Evolutionary conservation across 225 moss, liverwort and hornwort genomes (phyloP), one percentile per base, ranked within the genome.

Genomic region (Bryum argenteum): DNA sequence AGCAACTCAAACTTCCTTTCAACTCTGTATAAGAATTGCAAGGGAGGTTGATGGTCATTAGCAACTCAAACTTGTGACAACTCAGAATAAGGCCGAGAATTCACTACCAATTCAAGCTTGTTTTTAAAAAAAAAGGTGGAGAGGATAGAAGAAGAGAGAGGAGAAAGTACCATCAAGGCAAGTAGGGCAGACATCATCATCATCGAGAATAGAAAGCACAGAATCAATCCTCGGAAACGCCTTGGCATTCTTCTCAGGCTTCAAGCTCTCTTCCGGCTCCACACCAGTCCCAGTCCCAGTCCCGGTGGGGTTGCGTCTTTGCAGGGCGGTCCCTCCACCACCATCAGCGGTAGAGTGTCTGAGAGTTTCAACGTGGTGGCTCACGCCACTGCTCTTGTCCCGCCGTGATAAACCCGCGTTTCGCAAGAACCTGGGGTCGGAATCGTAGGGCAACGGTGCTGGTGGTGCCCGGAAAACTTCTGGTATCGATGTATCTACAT

Each of bases 381-480:
- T 85, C 85, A 89, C 77, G 21, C 83, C 79, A 40, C 89, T n/a
- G n/a, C n/a, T 89, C 74, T 89, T 86, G 48, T 86, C 89, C 5
- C 86, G 83, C 62, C 89, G 78, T 1, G 85, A 80, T 10, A 72
- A 65, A 4, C 84, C 88, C 16, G 72, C 67, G 42, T 70, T 78
- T 39, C 81, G 83, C 23, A 81, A 66, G 47, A 81, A 81, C 14
- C 83, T 76, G 1, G 81, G 77, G 28, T 94, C 92, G 53, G 88
- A 83, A 73, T 91, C 91, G 66, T 94, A 98, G 11, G 97, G 94
- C 69, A 94, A 80, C 18, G 97, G 97, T 48, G 87, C 81, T 0
- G 94, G 97, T 75, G 97, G 97, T 51, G 97, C 92, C 76, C 91
- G 92, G 74, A 91, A 98, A 19, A 92, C 83, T 72, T 92, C 94